These are phyloP conservation scores for Penicillium sp. DNA, from an alignment of 2,329 filamentous ascomycete genomes.

Conservation along the genomic window DNA sequence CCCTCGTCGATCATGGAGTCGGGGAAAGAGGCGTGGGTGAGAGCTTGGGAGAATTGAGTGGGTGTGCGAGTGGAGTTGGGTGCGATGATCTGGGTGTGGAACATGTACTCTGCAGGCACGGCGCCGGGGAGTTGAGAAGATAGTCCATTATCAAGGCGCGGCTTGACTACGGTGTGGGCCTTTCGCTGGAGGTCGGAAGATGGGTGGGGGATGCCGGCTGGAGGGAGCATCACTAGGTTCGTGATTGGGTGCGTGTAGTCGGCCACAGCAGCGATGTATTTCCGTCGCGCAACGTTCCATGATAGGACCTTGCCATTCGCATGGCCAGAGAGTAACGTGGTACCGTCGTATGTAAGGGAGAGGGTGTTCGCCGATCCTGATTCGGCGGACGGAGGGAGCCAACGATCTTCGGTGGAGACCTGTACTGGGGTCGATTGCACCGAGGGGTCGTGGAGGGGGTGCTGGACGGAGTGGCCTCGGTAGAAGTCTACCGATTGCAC, in stretches of 20 bases:
- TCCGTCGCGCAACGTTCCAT: slow-evolving; percentile 76
- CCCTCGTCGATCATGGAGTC: slow-evolving; percentile 42
- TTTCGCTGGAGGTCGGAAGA: slow-evolving; percentile 48
- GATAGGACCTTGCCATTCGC: slow-evolving; percentile 72
- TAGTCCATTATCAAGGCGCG: slow-evolving; percentile 52
- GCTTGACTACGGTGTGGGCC: slow-evolving; percentile 71
- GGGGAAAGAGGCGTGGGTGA: slow-evolving; percentile 43
- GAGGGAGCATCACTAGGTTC: slow-evolving; percentile 73
- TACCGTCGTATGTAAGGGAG: slow-evolving; percentile 78
- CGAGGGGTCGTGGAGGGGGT: slow-evolving; percentile 37
- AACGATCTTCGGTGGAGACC: slow-evolving; percentile 42
- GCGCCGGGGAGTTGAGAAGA: slow-evolving; percentile 35
- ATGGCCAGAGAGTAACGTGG: slow-evolving; percentile 77
- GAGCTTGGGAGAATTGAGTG: slow-evolving; percentile 37
- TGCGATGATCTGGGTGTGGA: slow-evolving; percentile 41
- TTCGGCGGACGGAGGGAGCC: slow-evolving; percentile 60
- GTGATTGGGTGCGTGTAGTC: slow-evolving; percentile 81
- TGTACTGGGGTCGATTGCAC: slow-evolving; percentile 45
- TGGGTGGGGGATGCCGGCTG: slow-evolving; percentile 50
- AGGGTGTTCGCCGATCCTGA: slow-evolving; percentile 69
- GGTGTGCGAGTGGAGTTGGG: slow-evolving; percentile 14
- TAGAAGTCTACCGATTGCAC: slow-evolving; percentile 80
- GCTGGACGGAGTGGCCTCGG: slow-evolving; percentile 47
- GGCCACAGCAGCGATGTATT: slow-evolving; percentile 65
- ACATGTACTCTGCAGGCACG: slow-evolving; percentile 46